Base-by-base conservation (phyloP, 192 early-diverging fungal genomes). In the Borealophlyctis nickersoniae region DNA sequence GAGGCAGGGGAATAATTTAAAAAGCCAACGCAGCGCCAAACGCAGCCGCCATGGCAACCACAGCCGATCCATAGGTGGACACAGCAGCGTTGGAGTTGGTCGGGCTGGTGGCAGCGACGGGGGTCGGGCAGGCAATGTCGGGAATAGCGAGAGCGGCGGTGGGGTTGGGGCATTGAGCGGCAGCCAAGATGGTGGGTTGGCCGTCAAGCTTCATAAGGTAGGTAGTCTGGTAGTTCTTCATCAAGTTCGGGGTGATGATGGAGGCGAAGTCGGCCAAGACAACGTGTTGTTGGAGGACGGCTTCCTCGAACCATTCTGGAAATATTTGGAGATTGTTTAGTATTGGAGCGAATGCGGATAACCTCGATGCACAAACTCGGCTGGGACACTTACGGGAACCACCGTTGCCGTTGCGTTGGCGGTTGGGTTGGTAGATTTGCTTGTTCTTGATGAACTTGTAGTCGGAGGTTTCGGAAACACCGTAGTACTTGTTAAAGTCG, bases 361-460 rank as follows among this genome's bases (percentile, higher is more conserved):
- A n/a, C n/a, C n/a, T n/a, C n/a, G n/a, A n/a, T n/a, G n/a, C n/a
- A n/a, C n/a, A n/a, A n/a, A n/a, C n/a, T n/a, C n/a, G n/a, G n/a
- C n/a, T n/a, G n/a, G n/a, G n/a, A n/a, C n/a, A n/a, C n/a, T n/a
- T n/a, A n/a, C n/a, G n/a, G 30, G 56, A 11, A 16, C 69, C 69
- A 58, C 71, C 71, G 28, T 26, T 33, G 36, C 34, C 13, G 65
- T 7, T 61, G 27, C 34, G 34, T 29, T 55, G 9, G 22, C 50
- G 49, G 69, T 74, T 59, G 45, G 26, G 22, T 48, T 32, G 28
- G 45, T 29, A 74, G 54, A 74, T 48, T 45, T 73, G 34, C 39
- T 71, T 53, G 72, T 76, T 76, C 9, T 14, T 14, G 48, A 76
- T 30, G 60, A 74, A 74, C 67, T 73, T 74, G 70, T 62, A 33